Conservation (phyloP, 768 basidiomycete species). For the Tulasnella sp. region DNA sequence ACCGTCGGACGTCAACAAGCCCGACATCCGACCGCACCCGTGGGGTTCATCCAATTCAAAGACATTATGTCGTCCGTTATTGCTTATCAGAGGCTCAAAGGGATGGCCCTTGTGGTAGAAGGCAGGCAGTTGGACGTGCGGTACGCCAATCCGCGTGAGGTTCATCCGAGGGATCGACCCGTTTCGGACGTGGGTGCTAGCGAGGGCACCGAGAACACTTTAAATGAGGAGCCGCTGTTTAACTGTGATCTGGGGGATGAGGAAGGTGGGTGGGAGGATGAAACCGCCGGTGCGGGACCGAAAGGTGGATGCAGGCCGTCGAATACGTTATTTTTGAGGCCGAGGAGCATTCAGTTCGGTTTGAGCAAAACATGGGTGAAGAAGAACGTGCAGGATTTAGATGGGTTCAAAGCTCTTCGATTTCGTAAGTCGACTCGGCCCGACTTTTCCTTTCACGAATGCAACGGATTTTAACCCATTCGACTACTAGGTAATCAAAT, state of each 20-base stretch:
- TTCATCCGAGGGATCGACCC: neutral
- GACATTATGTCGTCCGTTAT: neutral
- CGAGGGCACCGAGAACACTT: too few species aligned
- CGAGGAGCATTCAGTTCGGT: neutral
- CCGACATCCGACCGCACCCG: neutral
- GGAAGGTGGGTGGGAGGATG: neutral
- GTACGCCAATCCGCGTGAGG: neutral
- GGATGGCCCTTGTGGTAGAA: neutral
- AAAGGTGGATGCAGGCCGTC: neutral
- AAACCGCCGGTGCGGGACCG: too few species aligned
- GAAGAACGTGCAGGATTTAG: neutral
- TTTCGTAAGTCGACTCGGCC: neutral
- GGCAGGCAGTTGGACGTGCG: neutral
- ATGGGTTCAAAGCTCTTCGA: neutral
- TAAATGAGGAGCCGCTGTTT: neutral
- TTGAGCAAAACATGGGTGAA: neutral
- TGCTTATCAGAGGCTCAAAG: neutral
- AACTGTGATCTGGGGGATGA: neutral
- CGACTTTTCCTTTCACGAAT: neutral
- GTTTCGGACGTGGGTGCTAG: too few species aligned
- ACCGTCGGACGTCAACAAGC: too few species aligned
- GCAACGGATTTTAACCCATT: neutral
- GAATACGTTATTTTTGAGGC: neutral
- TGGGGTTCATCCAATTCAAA: neutral
- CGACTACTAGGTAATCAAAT: neutral